Base-by-base conservation (phyloP, 768 basidiomycete species). In the Kwoniella europaea region DNA sequence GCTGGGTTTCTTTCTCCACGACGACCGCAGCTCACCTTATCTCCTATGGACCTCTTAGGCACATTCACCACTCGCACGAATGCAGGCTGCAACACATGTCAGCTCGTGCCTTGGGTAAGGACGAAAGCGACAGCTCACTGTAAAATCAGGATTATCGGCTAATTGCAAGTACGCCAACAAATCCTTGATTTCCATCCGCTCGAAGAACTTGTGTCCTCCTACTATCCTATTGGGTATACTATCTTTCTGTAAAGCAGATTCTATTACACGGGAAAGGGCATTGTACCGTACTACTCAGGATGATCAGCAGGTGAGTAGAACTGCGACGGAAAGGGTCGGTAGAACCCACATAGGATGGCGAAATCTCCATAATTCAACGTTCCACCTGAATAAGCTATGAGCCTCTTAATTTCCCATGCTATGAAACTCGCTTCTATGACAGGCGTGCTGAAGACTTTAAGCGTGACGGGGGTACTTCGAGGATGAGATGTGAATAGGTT, bases 201-300 rank as follows among this genome's bases (percentile, higher is more conserved):
- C 92, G 75, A 94, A 94, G 86, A 94, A 94, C 78, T 90, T 91
- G 77, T 91, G 91, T 0, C 92, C 92, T 22, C 89, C 90, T 2
- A 94, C 86, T 60, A 94, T 87, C 68, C 88, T 85, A 74, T 87
- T 88, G 1, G 92, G 92, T 50, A 96, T 91, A n/a, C 89, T 88
- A 72, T 90, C 88, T 71, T 88, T 89, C 78, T 92, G 92, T 24
- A 96, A 83, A 0, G 90, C 89, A 15, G 86, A 87, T 83, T 94
- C 94, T 43, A 94, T 87, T 0, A 86, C 85, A 42, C 92, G 87
- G 0, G 92, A 93, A 4, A 93, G 84, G 0, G 92, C 90, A 80
- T 91, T 93, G 76, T 89, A 92, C 35, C 93, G 88, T 52, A 96
- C 92, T 92, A 71, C n/a, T 29, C 35, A 35, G 35, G 35, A 63